These are phyloP conservation scores for Coemansia sp. DNA, from an alignment of 192 early-diverging fungal genomes.

Conservation along the genomic window DNA sequence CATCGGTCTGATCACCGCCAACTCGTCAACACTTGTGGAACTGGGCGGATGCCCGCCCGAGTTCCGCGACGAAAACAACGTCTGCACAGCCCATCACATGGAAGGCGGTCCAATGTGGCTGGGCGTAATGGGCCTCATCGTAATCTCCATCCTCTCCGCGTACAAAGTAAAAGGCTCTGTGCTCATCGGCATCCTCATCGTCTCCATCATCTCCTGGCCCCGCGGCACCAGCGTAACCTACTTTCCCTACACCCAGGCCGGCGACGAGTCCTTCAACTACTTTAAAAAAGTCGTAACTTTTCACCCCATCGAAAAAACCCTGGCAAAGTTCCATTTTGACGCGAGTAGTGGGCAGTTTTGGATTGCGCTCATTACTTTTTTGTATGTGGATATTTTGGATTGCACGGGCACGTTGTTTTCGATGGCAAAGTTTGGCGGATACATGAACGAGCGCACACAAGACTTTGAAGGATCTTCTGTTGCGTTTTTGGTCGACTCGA, in stretches of 20 bases:
- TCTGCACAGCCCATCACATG: slow-evolving; percentile 61
- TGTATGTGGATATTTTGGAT: slow-evolving; percentile 85
- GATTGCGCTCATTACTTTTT: slow-evolving; percentile 79
- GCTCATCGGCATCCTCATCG: slow-evolving; percentile 66
- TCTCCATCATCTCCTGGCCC: slow-evolving; percentile 72
- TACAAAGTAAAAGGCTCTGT: slow-evolving; percentile 71
- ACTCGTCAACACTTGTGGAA: slow-evolving; percentile 64
- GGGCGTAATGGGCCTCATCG: slow-evolving; percentile 68
- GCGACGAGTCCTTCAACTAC: slow-evolving; percentile 62
- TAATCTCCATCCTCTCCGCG: slow-evolving; percentile 63
- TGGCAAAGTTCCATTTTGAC: slow-evolving; percentile 64
- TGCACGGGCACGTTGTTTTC: slow-evolving; percentile 84
- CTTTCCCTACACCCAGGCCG: slow-evolving; percentile 66
- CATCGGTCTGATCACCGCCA: slow-evolving; percentile 68
- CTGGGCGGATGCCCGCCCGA: slow-evolving; percentile 65
- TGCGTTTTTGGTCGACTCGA: slow-evolving; percentile 74
- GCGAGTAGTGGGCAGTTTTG: slow-evolving; percentile 61
- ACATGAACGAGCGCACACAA: slow-evolving; percentile 65
- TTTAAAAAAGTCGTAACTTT: slow-evolving; percentile 72
- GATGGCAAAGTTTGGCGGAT: slow-evolving; percentile 79
- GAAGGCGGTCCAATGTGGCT: slow-evolving; percentile 63
- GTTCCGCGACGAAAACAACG: slow-evolving; percentile 58
- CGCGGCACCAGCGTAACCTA: slow-evolving; percentile 66
- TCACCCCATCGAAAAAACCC: slow-evolving; percentile 59
- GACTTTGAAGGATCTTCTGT: slow-evolving; percentile 74